phyloP scores from a whole-genome alignment of 2,329 filamentous ascomycete genomes.

The Catunica adiposa region DNA sequence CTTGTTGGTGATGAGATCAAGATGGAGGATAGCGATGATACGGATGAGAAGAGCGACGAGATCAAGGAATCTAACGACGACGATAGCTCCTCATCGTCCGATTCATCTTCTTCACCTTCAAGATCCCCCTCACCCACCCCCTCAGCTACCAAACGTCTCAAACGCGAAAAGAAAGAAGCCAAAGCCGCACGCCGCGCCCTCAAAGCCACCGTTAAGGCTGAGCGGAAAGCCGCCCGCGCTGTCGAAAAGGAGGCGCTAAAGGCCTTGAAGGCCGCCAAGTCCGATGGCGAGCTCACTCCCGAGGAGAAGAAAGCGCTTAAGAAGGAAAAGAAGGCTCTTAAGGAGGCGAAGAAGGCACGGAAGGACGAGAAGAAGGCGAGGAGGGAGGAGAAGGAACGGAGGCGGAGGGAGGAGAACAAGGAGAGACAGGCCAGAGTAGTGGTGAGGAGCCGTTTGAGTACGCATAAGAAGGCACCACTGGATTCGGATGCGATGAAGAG shows the following conservation, averaged over 20 bases:
- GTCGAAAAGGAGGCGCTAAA: neutral
- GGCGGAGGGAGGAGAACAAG: conserved; percentile 4
- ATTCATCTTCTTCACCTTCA: no score
- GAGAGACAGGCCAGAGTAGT: conserved; percentile 9
- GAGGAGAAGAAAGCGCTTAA: neutral
- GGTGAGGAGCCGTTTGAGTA: conserved; percentile 11
- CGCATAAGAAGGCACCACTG: conserved; percentile 10
- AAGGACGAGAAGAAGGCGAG: conserved; percentile 4
- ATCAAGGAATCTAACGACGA: no score
- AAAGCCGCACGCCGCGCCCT: conserved; percentile 10
- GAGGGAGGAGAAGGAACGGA: conserved; percentile 11
- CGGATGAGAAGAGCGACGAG: neutral
- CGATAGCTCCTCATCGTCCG: no score
- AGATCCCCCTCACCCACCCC: neutral
- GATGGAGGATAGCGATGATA: neutral
- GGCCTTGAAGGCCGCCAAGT: neutral
- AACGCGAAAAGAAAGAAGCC: conserved; percentile 8
- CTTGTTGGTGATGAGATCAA: conserved; percentile 22
- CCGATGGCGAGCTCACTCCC: neutral
- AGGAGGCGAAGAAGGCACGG: conserved; percentile 7
- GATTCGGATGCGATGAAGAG: conserved; percentile 13
- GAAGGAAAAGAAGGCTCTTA: conserved; percentile 12
- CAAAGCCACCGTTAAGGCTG: neutral
- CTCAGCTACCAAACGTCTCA: conserved; percentile 2
- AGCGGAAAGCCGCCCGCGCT: neutral